Base-by-base conservation (phyloP, 192 early-diverging fungal genomes). In the Coemansia sp. region DNA sequence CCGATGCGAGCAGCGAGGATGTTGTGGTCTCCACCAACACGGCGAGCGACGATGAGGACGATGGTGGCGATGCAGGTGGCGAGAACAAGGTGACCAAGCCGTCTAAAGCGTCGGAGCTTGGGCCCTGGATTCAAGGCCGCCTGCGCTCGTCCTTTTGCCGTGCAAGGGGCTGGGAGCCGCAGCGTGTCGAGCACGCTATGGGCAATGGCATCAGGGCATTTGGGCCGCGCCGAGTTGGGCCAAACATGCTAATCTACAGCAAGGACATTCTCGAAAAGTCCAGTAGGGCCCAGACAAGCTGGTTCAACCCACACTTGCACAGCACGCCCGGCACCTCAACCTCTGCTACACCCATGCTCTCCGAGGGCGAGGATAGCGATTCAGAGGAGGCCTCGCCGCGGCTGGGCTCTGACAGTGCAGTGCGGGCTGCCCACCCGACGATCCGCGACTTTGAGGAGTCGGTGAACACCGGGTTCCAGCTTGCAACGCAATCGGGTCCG, bases 391-490 rank as follows among this genome's bases (percentile, higher is more conserved):
- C 65, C 10, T 29, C 24, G 2, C n/a, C n/a, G n/a, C n/a, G n/a
- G n/a, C n/a, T n/a, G n/a, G 57, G 58, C 30, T 34, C 22, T 14
- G 8, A 18, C 4, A 22, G 20, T 6, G 28, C 36, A 18, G 14
- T 35, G 2, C 43, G 34, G 18, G 10, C 30, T 7, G 9, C 41
- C 20, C 6, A 20, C 35, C 3, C 18, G 35, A 62, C 66, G 0
- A 72, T 84, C 19, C 61, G 72, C 28, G 85, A 88, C 60, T 69
- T 91, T 52, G 91, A 93, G 23, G 84, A 88, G 61, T 81, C 84
- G 41, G 78, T 99, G 24, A 73, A 86, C 20, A 85, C 89, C 27
- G 95, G 91, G 4, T 99, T 98, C 82, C 95, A 99, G 76, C 70
- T 97, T 14, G 87, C 93, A 1, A 92, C 91, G 5, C 76, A 86